phyloP scores from a whole-genome alignment of 1,284 basidiomycete species.

The Schizophyllum amplum region DNA sequence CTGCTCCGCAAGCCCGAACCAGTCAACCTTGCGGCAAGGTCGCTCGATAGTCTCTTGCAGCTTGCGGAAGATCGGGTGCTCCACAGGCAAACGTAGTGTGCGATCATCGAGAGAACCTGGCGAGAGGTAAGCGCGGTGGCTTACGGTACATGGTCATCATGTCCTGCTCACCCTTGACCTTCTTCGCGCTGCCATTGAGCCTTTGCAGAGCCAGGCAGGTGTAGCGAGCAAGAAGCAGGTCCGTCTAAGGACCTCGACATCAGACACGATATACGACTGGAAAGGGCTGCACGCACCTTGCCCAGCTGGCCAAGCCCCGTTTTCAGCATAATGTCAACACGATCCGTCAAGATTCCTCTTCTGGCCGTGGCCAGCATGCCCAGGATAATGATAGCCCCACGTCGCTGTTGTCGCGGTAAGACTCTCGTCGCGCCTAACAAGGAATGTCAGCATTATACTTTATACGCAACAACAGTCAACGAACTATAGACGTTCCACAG shows the following conservation, averaged over 20 bases:
- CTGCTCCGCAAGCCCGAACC: constrained; percentile 96
- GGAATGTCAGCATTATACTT: background rate
- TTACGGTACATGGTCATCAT: background rate
- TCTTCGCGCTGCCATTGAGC: constrained; percentile 91
- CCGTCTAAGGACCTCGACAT: constrained; percentile 42
- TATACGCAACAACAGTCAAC: constrained; percentile 19
- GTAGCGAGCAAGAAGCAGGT: constrained; percentile 86
- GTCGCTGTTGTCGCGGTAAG: constrained; percentile 76
- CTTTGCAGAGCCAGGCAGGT: constrained; percentile 92
- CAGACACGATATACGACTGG: background rate
- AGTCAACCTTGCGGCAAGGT: constrained; percentile 79
- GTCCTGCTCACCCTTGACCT: constrained; percentile 73
- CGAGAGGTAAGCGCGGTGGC: background rate
- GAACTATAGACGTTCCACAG: constrained; percentile 94
- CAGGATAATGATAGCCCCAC: constrained; percentile 91
- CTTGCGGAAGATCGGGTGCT: constrained; percentile 78
- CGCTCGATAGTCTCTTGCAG: constrained; percentile 74
- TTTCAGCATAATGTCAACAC: constrained; percentile 79
- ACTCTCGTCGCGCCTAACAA: constrained; percentile 58
- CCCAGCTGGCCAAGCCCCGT: constrained; percentile 86
- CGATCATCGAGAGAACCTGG: constrained; percentile 84
- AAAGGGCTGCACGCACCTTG: constrained; percentile 40
- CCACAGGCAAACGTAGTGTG: constrained; percentile 83
- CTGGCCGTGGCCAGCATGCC: constrained; percentile 92
- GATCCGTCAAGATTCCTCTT: constrained; percentile 79